These are phyloP conservation scores for Aspergillus thermomutatus DNA, from an alignment of 2,329 filamentous ascomycete genomes.

Conservation along the genomic window DNA sequence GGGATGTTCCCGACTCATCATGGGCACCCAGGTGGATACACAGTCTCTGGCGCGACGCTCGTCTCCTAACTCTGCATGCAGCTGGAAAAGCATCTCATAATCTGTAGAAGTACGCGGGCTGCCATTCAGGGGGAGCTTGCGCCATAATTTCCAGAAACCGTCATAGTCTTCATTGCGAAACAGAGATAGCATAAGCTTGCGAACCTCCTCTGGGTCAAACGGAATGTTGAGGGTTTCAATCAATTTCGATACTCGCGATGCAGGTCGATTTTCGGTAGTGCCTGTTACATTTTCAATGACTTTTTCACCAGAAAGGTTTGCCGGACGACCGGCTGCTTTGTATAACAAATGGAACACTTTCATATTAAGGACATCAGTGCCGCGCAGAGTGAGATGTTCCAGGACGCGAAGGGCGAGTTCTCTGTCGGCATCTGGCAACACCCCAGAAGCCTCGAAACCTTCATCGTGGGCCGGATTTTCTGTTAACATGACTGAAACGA, in stretches of 20 bases:
- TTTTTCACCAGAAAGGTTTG: slow-evolving; percentile 38
- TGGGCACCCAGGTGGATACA: slow-evolving; percentile 54
- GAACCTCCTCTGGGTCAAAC: slow-evolving; percentile 28
- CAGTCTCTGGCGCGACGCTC: slow-evolving; percentile 45
- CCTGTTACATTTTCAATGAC: slow-evolving; percentile 3
- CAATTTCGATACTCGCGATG: slow-evolving; percentile 24
- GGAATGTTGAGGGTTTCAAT: slow-evolving; percentile 26
- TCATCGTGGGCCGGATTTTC: slow-evolving; percentile 12
- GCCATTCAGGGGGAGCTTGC: slow-evolving; percentile 51
- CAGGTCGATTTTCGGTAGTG: slow-evolving; percentile 5
- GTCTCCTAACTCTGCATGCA: slow-evolving; percentile 47
- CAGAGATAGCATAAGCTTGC: slow-evolving; percentile 29
- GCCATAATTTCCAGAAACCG: slow-evolving; percentile 61
- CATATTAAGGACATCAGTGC: slow-evolving; percentile 39
- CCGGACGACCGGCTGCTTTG: slow-evolving; percentile 34
- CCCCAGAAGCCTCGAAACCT: slow-evolving; percentile 7
- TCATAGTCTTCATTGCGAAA: slow-evolving; percentile 50
- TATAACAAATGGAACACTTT: slow-evolving; percentile 49
- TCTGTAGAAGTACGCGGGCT: slow-evolving; percentile 49
- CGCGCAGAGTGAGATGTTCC: slow-evolving; percentile 41
- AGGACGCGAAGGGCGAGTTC: slow-evolving; percentile 41
- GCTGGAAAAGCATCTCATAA: slow-evolving; percentile 54
- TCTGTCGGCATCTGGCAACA: slow-evolving; percentile 24
- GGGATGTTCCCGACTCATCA: slow-evolving; percentile 57
- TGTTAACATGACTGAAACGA: slow-evolving; percentile 38